Conservation (phyloP, 805 yeast genomes). For the Candida hungchunana region DNA sequence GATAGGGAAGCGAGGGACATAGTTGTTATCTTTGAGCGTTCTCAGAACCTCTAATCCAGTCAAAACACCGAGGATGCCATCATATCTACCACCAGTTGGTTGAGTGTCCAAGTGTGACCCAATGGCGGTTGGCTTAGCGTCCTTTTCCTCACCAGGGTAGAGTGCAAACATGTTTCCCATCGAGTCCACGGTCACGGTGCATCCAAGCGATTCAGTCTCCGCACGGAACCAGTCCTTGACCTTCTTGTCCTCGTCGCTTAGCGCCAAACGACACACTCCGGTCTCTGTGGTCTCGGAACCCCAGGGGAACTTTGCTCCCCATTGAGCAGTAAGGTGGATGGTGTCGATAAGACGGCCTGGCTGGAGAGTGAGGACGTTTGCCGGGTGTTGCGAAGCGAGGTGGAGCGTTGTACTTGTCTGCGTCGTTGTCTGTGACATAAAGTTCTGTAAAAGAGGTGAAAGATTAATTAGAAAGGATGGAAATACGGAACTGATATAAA, state of each 20-base stretch:
- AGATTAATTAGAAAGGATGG: too few relatives aligned
- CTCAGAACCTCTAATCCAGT: conserved; percentile 64
- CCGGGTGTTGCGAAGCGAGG: conserved; percentile 12
- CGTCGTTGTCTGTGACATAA: conserved; percentile 4
- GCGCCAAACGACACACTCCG: conserved; percentile 64
- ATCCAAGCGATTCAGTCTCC: conserved; percentile 51
- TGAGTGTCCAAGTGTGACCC: conserved; percentile 77
- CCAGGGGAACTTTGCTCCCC: conserved; percentile 64
- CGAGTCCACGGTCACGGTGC: conserved; percentile 54
- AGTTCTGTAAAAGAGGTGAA: too few relatives aligned
- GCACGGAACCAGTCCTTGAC: conserved; percentile 63
- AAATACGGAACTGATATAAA: too few relatives aligned
- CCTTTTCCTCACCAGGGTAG: conserved; percentile 50
- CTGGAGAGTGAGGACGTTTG: conserved; percentile 23
- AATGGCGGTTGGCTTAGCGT: conserved; percentile 53
- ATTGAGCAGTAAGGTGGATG: conserved; percentile 56
- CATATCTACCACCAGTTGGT: conserved; percentile 76
- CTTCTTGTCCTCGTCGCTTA: conserved; percentile 55
- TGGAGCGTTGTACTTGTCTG: conserved; percentile 4
- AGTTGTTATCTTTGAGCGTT: conserved; percentile 55
- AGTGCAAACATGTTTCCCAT: conserved; percentile 68
- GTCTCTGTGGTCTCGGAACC: conserved; percentile 49
- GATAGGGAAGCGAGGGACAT: conserved; percentile 60
- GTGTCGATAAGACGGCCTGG: conserved; percentile 48
- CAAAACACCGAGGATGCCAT: conserved; percentile 67